Base-by-base conservation (phyloP, 2,329 filamentous ascomycete species). In the Arthroderma sp. region DNA sequence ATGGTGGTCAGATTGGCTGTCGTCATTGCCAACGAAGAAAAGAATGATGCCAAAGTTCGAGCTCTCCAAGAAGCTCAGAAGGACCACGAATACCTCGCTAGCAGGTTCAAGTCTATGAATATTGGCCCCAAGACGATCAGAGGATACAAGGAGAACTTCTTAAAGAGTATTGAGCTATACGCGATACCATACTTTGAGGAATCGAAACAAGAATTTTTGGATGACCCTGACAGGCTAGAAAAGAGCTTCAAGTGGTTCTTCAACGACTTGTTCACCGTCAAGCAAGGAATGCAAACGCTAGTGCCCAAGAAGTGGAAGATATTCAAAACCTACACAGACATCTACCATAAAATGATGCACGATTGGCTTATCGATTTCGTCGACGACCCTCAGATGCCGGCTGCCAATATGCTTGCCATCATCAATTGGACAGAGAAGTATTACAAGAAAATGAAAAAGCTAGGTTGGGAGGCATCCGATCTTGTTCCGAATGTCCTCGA, bases 301-400 rank as follows among this genome's bases (percentile, higher is more conserved):
- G 91, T 96, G 82, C 93, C 94, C 7, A 91, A 88, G 73, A 95
- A 93, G 71, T 98, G 93, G 93, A 91, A 86, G 68, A 95, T 98
- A 52, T 87, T 91, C 74, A 85, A 87, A 69, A 93, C 87, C 0
- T 98, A 95, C 71, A 86, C 84, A 59, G 81, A 87, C 66, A 91
- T 95, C 61, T 98, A 98, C 70, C 93, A 98, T 74, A 80, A 82
- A 62, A 81, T 91, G 64, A 97, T 98, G 91, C 93, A 95, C 74
- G 89, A 96, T 71, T 95, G 93, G 70, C 79, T 98, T 8, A 76
- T 94, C 56, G 82, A 77, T 25, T 83, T 90, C 68, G 85, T 97
- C 59, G 87, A 96, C 64, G 88, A 95, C 66, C 81, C 87, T 0
- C 83, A 90, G 55, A 81, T 89, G n/a, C 88, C 83, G 51, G 91